phyloP scores from a whole-genome alignment of 2,329 filamentous ascomycete genomes.

The Pseudogymnoascus sp. region DNA sequence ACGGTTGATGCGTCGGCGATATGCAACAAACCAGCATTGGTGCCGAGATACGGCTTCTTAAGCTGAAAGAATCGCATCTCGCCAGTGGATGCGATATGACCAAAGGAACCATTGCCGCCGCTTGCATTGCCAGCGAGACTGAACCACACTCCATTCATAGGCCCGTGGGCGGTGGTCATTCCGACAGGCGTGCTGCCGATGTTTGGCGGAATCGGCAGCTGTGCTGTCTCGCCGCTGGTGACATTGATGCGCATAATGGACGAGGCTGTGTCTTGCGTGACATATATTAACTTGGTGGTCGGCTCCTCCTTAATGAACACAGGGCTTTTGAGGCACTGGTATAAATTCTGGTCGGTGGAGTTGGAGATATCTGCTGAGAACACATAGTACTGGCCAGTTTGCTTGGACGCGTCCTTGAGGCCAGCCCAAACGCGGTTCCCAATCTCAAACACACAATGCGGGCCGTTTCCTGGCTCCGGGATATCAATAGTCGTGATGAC shows the following conservation, averaged over 20 bases:
- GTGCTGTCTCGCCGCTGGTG: slow-evolving; percentile 7
- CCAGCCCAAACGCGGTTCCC: slow-evolving; percentile 10
- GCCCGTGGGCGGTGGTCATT: background rate
- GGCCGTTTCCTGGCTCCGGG: slow-evolving; percentile 6
- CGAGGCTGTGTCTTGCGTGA: slow-evolving; percentile 6
- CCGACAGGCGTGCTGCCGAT: slow-evolving; percentile 7
- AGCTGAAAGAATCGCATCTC: slow-evolving; percentile 10
- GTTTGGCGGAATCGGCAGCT: slow-evolving; percentile 1
- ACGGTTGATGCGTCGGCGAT: slow-evolving; percentile 6
- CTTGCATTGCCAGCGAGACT: slow-evolving; percentile 8
- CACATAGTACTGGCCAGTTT: slow-evolving; percentile 10
- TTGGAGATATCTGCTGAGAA: slow-evolving; percentile 9
- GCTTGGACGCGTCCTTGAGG: slow-evolving; percentile 9
- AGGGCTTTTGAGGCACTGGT: slow-evolving; percentile 8
- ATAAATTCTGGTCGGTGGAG: background rate
- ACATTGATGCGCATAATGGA: slow-evolving; percentile 9
- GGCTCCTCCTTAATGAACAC: slow-evolving; percentile 11
- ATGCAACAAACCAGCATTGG: slow-evolving; percentile 6
- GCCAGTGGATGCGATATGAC: slow-evolving; percentile 9
- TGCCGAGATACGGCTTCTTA: background rate
- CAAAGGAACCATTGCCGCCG: slow-evolving; percentile 9
- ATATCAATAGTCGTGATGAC: slow-evolving; percentile 9
- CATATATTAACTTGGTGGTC: slow-evolving; percentile 10
- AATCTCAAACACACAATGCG: slow-evolving; percentile 10
- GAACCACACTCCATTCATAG: slow-evolving; percentile 9